phyloP scores from a whole-genome alignment of 2,329 filamentous ascomycete species.

The Clonostachys byssicola region DNA sequence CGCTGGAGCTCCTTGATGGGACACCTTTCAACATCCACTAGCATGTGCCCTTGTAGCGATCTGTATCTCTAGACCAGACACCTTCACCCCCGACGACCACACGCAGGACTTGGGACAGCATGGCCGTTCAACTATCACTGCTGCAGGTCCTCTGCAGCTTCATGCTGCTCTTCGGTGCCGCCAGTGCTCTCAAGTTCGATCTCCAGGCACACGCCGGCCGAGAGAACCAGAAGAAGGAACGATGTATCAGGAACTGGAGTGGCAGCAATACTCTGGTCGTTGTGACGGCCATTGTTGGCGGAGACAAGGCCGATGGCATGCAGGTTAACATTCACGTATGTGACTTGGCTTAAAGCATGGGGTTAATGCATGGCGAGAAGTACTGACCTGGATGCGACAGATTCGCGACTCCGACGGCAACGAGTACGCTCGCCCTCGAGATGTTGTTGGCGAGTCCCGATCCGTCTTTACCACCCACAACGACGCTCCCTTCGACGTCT shows the following conservation, averaged over 20 bases:
- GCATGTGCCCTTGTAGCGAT: no score
- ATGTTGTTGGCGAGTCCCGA: constrained; percentile 86
- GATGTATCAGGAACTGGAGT: constrained; percentile 97
- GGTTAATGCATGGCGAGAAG: not conserved
- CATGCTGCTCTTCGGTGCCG: constrained; percentile 48
- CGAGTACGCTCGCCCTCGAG: constrained; percentile 88
- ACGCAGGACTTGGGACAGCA: constrained; percentile 14
- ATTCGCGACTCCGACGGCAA: constrained; percentile 95
- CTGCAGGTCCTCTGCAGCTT: constrained; percentile 57
- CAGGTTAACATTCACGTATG: constrained; percentile 87
- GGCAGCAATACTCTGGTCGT: constrained; percentile 89
- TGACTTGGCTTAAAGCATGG: constrained; percentile 10
- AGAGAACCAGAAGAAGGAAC: constrained; percentile 60
- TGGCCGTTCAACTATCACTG: constrained; percentile 46
- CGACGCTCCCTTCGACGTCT: constrained; percentile 92
- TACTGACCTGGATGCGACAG: constrained; percentile 38
- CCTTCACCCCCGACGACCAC: no score
- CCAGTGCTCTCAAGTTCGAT: constrained; percentile 87
- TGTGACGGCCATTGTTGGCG: constrained; percentile 84
- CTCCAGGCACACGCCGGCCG: constrained; percentile 60
- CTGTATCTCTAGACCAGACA: no score
- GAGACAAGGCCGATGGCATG: constrained; percentile 88
- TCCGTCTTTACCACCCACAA: constrained; percentile 91
- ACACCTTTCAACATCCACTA: not conserved
- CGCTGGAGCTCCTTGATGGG: not conserved